phyloP scores from a whole-genome alignment of 179 eudicot genomes.

The Beta lomatogona region DNA sequence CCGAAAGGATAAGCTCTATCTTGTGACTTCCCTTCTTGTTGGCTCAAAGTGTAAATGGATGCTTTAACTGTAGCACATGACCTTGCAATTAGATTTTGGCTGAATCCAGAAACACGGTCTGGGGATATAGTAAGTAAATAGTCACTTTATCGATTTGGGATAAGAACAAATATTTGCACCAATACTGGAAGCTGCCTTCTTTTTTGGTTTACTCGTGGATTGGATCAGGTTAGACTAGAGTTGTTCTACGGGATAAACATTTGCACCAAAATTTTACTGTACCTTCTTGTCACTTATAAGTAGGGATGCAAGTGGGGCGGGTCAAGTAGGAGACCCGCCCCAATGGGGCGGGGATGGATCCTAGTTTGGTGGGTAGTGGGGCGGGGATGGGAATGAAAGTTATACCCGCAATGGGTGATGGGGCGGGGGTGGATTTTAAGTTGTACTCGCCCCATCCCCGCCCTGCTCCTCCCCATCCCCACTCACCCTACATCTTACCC shows the following conservation, averaged over 20 bases:
- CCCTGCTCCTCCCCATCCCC: too few relatives aligned
- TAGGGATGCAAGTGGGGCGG: too few relatives aligned
- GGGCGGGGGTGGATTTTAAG: too few relatives aligned
- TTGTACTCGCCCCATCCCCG: too few relatives aligned
- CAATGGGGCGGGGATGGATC: too few relatives aligned
- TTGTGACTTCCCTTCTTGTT: not conserved
- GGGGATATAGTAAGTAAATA: not conserved
- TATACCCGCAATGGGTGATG: too few relatives aligned
- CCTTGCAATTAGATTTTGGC: not conserved
- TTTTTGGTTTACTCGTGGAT: not conserved
- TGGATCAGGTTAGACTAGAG: not conserved
- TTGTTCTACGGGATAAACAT: too few relatives aligned
- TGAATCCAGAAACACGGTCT: not conserved
- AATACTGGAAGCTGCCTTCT: not conserved
- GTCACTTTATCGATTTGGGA: not conserved
- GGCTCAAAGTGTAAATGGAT: not conserved
- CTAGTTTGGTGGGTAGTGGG: too few relatives aligned
- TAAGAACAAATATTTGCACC: not conserved
- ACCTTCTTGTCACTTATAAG: not conserved
- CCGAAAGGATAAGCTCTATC: constrained; percentile 21
- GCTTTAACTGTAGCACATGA: not conserved
- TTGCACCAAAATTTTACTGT: not conserved
- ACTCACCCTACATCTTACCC: too few relatives aligned
- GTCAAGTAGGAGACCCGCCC: too few relatives aligned
- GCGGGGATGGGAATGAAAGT: too few relatives aligned